Evolutionary conservation across 2,329 filamentous ascomycete species (phyloP), one percentile per base, ranked within the genome.

Genomic region (Fusarium buxicola): DNA sequence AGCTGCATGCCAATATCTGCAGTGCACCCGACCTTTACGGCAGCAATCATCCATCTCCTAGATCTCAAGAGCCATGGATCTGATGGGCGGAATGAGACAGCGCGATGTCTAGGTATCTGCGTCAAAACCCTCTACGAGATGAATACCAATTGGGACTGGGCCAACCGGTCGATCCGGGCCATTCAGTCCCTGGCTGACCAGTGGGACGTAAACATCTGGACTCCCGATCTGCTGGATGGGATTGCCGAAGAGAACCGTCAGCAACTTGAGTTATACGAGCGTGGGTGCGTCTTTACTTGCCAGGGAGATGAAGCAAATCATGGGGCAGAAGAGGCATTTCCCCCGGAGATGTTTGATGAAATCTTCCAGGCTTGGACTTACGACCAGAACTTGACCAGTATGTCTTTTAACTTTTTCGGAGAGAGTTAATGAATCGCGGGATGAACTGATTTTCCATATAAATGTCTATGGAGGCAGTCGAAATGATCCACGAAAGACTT

Each of bases 141-240:
- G 61, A 65, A 65, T 3, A 31, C 57, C 1, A 65, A 59, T 10
- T 65, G 63, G 63, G 60, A 65, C 11, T 65, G 63, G 61, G 63
- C 63, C 0, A 65, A 65, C 3, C 21, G 63, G 2, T 65, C 63
- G 0, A 62, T 65, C 4, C 61, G 63, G 0, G 63, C 63, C 0
- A 63, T 65, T n/a, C 38, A 21, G 2, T 65, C 63, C 1, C 34
- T 65, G 1, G 63, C 63, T 3, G 27, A 44, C 5, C 52, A 65
- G 30, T 65, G 61, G 63, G 49, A 49, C 2, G 60, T 65, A 6
- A 44, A 62, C 2, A 54, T 65, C 10, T 59, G 53, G 46, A 57
- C 59, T 2, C 41, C 49, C 13, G 58, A 51, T 4, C 24, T 65
- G 25, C 24, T 35, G 8, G 54, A 59, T 10, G 61, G 65, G n/a